Evolutionary conservation across 495 filamentous ascomycete species (phyloP).

Genomic region (Aspergillus heteromorphus): DNA sequence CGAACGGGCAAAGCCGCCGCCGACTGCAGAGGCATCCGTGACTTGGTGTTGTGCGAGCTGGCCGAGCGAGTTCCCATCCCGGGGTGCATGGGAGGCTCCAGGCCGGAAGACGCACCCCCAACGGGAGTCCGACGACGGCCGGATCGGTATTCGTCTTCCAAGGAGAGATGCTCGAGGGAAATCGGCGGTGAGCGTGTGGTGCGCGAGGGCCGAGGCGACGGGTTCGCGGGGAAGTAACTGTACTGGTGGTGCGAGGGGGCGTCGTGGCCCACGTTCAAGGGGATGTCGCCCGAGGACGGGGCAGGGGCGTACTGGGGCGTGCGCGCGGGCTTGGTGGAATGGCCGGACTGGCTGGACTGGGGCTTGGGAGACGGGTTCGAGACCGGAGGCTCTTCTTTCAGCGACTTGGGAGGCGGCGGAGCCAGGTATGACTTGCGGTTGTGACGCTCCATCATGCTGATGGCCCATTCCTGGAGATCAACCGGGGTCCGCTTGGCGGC

Average conservation of each 20-base stretch:
- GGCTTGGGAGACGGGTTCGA: conserved; percentile 13
- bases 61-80: conserved; percentile 33
- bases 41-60: conserved; percentile 35
- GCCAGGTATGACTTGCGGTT: conserved; percentile 89
- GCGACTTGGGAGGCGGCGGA: conserved; percentile 49
- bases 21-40: conserved; percentile 32
- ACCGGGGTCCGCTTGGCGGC: conserved; percentile 92
- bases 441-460: conserved; percentile 81
- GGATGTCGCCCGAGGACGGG: conserved; percentile 54
- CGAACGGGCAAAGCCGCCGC: conserved; percentile 39
- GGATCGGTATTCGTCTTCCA: conserved; percentile 34
- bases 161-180: conserved; percentile 38
- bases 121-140: conserved; percentile 34
- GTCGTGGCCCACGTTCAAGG: conserved; percentile 51
- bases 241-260: conserved; percentile 23
- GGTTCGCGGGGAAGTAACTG: conserved; percentile 23
- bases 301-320: conserved; percentile 51
- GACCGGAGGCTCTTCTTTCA: conserved; percentile 27
- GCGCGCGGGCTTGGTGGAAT: conserved; percentile 40
- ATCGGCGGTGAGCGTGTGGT: conserved; percentile 30
- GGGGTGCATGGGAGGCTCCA: conserved; percentile 31
- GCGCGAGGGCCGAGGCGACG: conserved; percentile 25
- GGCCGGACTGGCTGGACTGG: conserved; percentile 9
- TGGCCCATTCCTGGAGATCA: conserved; percentile 83
- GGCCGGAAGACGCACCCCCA: conserved; percentile 33